phyloP scores from a whole-genome alignment of 345 rosid species.

The Melastoma malabathricum region DNA sequence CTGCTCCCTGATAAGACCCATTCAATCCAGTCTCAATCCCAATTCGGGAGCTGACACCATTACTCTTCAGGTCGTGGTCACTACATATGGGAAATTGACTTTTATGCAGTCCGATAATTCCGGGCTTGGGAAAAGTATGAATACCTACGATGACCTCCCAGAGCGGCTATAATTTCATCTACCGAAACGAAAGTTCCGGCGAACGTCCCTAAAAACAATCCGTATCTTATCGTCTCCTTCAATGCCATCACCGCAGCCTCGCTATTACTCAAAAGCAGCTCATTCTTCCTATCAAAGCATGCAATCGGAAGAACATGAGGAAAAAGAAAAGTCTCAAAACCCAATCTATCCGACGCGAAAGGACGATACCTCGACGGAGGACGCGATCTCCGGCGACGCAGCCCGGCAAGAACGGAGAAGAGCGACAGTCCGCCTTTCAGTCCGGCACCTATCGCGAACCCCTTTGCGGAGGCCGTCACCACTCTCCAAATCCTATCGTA shows the following conservation, averaged over 20 bases:
- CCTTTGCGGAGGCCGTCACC: slow-evolving; percentile 51
- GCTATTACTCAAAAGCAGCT: slow-evolving; percentile 34
- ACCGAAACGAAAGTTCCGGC: slow-evolving; percentile 82
- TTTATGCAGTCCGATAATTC: neutral
- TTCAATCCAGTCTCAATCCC: too few species aligned
- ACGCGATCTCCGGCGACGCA: slow-evolving; percentile 44
- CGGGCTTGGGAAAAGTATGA: slow-evolving; percentile 7
- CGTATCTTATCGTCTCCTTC: slow-evolving; percentile 84
- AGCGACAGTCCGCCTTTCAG: slow-evolving; percentile 85
- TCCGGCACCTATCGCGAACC: slow-evolving; percentile 90
- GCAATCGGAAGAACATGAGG: neutral
- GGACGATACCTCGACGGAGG: slow-evolving; percentile 24
- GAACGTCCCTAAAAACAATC: slow-evolving; percentile 77
- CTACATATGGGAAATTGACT: too few species aligned
- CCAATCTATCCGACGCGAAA: neutral
- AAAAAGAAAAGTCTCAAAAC: neutral
- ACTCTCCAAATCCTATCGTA: slow-evolving; percentile 60
- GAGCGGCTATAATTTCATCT: slow-evolving; percentile 58
- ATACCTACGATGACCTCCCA: slow-evolving; percentile 69
- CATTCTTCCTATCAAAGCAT: slow-evolving; percentile 35
- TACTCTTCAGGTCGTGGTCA: too few species aligned
- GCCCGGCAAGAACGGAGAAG: slow-evolving; percentile 59
- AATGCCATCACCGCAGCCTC: slow-evolving; percentile 55
- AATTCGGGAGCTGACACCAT: too few species aligned
- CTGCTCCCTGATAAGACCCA: too few species aligned